phyloP scores from a whole-genome alignment of 495 filamentous ascomycete species.

The Bacidia gigantensis region DNA sequence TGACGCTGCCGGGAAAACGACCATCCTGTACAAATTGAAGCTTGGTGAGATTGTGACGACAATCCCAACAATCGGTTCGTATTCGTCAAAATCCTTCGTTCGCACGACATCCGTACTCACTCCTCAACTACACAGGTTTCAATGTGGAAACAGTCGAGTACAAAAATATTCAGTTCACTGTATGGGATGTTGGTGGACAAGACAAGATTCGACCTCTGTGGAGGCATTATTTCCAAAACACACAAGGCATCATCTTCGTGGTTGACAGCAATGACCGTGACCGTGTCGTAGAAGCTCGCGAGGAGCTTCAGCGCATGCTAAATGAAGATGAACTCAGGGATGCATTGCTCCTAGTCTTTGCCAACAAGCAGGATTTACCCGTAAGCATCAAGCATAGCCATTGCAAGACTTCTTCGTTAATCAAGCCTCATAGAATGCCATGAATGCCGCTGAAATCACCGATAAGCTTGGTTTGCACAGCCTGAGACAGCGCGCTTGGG shows the following conservation, averaged over 20 bases:
- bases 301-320: slow-evolving; percentile 99
- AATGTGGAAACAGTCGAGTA: slow-evolving; percentile 99
- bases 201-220: slow-evolving; percentile 97
- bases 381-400: slow-evolving; percentile 39
- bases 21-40: slow-evolving; percentile 99
- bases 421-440: slow-evolving; percentile 62
- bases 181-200: slow-evolving; percentile 98
- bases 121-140: slow-evolving; percentile 53
- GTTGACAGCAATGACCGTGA: slow-evolving; percentile 99
- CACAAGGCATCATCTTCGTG: slow-evolving; percentile 99
- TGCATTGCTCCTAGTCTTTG: slow-evolving; percentile 93
- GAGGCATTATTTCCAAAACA: slow-evolving; percentile 99
- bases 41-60: slow-evolving; percentile 98
- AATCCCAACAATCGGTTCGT: slow-evolving; percentile 97
- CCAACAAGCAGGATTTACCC: slow-evolving; percentile 99
- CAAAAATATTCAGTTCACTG: slow-evolving; percentile 99
- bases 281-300: slow-evolving; percentile 95
- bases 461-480: slow-evolving; percentile 99
- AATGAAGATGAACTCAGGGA: slow-evolving; percentile 99
- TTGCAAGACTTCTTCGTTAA: background rate
- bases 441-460: slow-evolving; percentile 98
- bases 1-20: slow-evolving; percentile 97
- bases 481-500: slow-evolving; percentile 94
- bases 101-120: background rate
- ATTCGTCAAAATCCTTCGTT: slow-evolving; percentile 7